Evolutionary conservation across 2,329 filamentous ascomycete species (phyloP).

Genomic region (Allantophomopsis cytisporea): DNA sequence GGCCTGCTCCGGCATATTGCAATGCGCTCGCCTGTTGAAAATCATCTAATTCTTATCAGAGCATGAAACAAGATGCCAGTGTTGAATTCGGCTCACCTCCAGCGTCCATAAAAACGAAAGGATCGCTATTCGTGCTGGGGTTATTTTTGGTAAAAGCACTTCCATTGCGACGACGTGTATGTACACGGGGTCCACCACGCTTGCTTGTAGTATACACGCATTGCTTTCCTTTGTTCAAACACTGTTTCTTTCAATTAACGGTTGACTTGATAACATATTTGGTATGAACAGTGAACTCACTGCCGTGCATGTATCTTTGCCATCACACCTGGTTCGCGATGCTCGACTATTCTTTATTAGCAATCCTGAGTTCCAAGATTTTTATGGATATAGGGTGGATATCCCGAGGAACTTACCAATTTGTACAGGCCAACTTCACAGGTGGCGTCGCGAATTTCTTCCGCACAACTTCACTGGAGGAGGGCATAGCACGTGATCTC

Average conservation of each 20-base stretch:
- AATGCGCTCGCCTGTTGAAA: conserved; percentile 11
- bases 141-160: neutral
- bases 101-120: neutral
- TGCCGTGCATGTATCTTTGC: conserved; percentile 24
- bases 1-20: conserved; percentile 29
- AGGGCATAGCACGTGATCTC: no score
- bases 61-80: neutral
- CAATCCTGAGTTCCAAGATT: conserved; percentile 3
- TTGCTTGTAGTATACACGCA: conserved; percentile 7
- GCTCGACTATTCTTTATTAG: conserved; percentile 19
- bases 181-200: conserved; percentile 4
- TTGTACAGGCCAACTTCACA: conserved; percentile 31
- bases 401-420: conserved; percentile 24
- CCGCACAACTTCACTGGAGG: neutral
- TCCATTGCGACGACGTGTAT: no score
- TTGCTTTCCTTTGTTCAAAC: conserved; percentile 6
- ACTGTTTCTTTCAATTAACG: conserved; percentile 6
- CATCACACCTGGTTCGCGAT: conserved; percentile 28
- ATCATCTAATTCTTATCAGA: conserved; percentile 4
- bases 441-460: conserved; percentile 18
- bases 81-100: neutral
- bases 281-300: conserved; percentile 16
- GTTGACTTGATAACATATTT: conserved; percentile 3
- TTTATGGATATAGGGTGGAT: conserved; percentile 1
- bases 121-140: neutral